Percentiles rank a stretch among this genome's conserved stretches.
phyloP scores from a whole-genome alignment of 495 filamentous ascomycete genomes.

The Lasiosphaeria miniovina region DNA sequence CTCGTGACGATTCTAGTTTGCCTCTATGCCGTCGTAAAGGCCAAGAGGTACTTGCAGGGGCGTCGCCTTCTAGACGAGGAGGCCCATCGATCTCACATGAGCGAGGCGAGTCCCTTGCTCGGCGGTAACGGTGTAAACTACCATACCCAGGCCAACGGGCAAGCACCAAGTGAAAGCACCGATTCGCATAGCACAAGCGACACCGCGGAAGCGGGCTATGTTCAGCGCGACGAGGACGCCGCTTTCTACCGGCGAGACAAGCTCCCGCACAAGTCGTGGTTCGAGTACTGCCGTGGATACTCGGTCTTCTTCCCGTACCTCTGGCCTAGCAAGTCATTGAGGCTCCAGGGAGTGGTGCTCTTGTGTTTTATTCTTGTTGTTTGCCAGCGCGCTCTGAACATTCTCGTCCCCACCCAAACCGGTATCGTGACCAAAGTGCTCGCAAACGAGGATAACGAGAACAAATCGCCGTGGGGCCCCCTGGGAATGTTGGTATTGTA shows the following conservation, averaged over 20 bases:
- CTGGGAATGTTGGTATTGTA: constrained; percentile 78
- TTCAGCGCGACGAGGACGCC: constrained; percentile 42
- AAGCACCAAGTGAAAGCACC: constrained; percentile 24
- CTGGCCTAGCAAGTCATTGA: constrained; percentile 76
- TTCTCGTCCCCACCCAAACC: constrained; percentile 74
- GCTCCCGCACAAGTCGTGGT: constrained; percentile 41
- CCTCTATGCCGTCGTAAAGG: constrained; percentile 38
- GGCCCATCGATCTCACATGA: constrained; percentile 41
- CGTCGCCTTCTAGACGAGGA: constrained; percentile 40
- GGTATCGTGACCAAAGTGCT: constrained; percentile 70
- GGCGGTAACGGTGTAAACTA: constrained; percentile 30
- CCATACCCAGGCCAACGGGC: constrained; percentile 31
- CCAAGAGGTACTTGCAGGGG: constrained; percentile 31
- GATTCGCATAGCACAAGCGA: constrained; percentile 27
- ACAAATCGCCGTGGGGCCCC: constrained; percentile 32
- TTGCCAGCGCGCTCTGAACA: constrained; percentile 74
- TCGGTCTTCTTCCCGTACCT: constrained; percentile 89
- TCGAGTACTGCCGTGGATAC: constrained; percentile 84
- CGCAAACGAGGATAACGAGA: constrained; percentile 20
- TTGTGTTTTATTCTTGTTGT: constrained; percentile 75
- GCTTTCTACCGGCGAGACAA: constrained; percentile 54
- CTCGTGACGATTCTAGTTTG: constrained; percentile 34
- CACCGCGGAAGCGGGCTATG: constrained; percentile 26
- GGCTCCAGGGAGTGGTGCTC: constrained; percentile 71
- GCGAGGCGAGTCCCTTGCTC: constrained; percentile 52